A percentile compares a stretch with the other conserved stretches of the same genome.
Evolutionary conservation across 208 protist genomes (phyloP).

Genomic region (Leishmania mexicana): DNA sequence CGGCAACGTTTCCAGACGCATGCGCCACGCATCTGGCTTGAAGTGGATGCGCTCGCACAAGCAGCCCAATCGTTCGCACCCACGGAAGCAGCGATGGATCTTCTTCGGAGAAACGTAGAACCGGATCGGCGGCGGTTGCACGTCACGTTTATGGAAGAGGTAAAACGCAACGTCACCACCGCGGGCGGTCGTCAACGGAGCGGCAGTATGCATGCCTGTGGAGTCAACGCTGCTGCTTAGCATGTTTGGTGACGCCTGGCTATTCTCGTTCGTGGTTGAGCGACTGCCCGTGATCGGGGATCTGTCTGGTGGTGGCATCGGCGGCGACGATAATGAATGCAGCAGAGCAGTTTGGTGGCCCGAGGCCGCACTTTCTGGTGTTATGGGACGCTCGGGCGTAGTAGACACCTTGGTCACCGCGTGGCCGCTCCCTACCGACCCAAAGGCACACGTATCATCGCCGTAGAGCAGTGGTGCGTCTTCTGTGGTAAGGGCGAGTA

Average conservation of each 20-base stretch:
- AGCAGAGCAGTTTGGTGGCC: constrained; percentile 6
- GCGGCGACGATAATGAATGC: background rate
- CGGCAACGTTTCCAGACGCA: constrained; percentile 64
- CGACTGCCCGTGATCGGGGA: constrained; percentile 9
- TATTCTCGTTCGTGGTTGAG: constrained; percentile 11
- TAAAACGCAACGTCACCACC: constrained; percentile 43
- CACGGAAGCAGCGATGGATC: constrained; percentile 67
- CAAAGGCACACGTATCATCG: constrained; percentile 11
- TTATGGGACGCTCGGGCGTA: background rate
- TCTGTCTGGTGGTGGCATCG: background rate
- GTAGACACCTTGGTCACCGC: background rate
- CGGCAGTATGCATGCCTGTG: background rate
- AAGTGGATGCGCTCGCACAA: constrained; percentile 68
- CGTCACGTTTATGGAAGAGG: constrained; percentile 68
- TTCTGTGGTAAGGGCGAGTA: constrained; percentile 41
- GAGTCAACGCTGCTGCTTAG: constrained; percentile 25
- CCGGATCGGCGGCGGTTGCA: constrained; percentile 71
- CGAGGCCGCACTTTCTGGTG: background rate
- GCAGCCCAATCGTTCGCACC: constrained; percentile 55
- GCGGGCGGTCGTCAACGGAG: background rate
- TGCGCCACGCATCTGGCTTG: constrained; percentile 41
- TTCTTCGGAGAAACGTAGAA: constrained; percentile 67
- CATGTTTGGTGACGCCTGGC: constrained; percentile 1
- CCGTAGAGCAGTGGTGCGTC: constrained; percentile 13
- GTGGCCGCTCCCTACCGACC: constrained; percentile 4